phyloP scores from a whole-genome alignment of 768 basidiomycete genomes.

The Tubosaeta sp. region DNA sequence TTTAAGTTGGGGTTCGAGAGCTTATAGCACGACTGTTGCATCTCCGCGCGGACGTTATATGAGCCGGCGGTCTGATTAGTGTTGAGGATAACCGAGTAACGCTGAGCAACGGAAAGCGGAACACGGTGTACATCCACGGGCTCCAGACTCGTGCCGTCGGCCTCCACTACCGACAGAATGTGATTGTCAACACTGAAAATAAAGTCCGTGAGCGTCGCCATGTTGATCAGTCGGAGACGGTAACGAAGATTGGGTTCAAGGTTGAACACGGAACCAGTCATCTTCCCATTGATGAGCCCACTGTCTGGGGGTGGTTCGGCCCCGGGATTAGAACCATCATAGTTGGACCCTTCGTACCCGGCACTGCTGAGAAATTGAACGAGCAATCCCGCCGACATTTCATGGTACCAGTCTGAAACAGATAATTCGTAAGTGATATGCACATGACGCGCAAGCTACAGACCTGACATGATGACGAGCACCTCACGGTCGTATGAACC shows the following conservation, averaged over 20 bases:
- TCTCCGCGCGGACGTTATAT: slow-evolving; percentile 35
- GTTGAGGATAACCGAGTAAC: slow-evolving; percentile 44
- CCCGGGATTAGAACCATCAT: slow-evolving; percentile 27
- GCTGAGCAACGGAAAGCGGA: slow-evolving; percentile 43
- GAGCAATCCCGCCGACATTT: slow-evolving; percentile 28
- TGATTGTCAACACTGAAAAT: slow-evolving; percentile 45
- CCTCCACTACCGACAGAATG: slow-evolving; percentile 43
- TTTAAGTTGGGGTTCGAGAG: slow-evolving; percentile 27
- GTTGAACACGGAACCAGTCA: slow-evolving; percentile 22
- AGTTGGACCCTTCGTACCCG: slow-evolving; percentile 27
- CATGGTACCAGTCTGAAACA: slow-evolving; percentile 31
- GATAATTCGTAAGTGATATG: neutral
- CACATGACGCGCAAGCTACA: slow-evolving; percentile 8
- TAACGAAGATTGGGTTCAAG: slow-evolving; percentile 36
- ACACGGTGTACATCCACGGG: slow-evolving; percentile 38
- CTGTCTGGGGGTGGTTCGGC: slow-evolving; percentile 38
- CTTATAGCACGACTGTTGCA: slow-evolving; percentile 33
- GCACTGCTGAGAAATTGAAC: slow-evolving; percentile 26
- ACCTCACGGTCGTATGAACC: slow-evolving; percentile 37
- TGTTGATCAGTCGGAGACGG: slow-evolving; percentile 46
- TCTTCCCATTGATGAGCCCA: slow-evolving; percentile 33
- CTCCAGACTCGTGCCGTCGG: slow-evolving; percentile 41
- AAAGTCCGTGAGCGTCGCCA: slow-evolving; percentile 44
- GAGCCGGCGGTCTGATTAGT: slow-evolving; percentile 37
- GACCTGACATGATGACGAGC: slow-evolving; percentile 34